Conservation (phyloP, 805 yeast species). For the Kazachstania psychrophila region DNA sequence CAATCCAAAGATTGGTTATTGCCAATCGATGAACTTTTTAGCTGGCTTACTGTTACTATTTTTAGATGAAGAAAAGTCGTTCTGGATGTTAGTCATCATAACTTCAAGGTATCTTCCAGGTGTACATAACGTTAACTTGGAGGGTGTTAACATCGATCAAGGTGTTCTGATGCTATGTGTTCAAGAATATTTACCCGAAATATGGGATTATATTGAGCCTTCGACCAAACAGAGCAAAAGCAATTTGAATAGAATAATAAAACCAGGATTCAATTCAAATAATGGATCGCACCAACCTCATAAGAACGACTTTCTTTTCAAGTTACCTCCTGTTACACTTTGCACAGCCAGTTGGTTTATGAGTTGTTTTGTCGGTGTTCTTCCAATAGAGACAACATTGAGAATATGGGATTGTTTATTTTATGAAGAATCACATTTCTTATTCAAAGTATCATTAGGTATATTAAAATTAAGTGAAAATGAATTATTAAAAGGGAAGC, state of each 20-base stretch:
- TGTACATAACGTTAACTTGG: constrained; percentile 79
- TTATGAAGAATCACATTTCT: constrained; percentile 81
- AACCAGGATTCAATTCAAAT: not conserved
- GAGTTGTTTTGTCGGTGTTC: constrained; percentile 86
- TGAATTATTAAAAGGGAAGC: constrained; percentile 35
- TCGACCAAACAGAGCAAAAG: constrained; percentile 4
- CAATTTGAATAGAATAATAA: not conserved
- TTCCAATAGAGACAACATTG: constrained; percentile 81
- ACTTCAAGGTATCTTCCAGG: constrained; percentile 83
- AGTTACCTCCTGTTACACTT: constrained; percentile 81
- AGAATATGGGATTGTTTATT: constrained; percentile 93
- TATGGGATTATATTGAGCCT: constrained; percentile 51
- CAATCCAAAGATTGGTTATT: constrained; percentile 87
- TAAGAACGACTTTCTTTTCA: constrained; percentile 46
- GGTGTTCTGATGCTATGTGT: constrained; percentile 86
- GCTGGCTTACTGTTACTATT: constrained; percentile 80
- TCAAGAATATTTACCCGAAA: constrained; percentile 70
- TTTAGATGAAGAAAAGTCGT: constrained; percentile 81
- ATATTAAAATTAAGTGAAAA: constrained; percentile 70
- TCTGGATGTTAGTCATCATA: constrained; percentile 92
- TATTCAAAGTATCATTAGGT: constrained; percentile 75
- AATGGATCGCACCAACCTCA: not conserved
- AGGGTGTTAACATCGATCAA: constrained; percentile 92
- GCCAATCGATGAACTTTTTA: constrained; percentile 88
- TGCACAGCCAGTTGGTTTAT: constrained; percentile 98